Conservation (phyloP, 345 rosid genomes). For the Syzygium oleosum region DNA sequence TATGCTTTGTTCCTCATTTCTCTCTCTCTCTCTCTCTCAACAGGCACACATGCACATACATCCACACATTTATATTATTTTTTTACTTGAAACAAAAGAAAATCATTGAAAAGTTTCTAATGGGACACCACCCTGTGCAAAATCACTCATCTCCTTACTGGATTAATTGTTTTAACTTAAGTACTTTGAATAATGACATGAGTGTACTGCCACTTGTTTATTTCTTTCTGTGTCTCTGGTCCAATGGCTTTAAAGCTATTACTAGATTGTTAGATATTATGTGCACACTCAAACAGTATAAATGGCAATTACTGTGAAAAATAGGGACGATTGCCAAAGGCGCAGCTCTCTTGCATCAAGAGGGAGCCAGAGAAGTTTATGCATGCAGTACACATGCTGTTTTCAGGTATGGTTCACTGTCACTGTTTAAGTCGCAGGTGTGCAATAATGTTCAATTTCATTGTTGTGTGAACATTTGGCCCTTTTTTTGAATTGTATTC, state of each 20-base stretch:
- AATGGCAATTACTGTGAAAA: conserved; percentile 1
- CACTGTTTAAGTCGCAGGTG: not conserved
- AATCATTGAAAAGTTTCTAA: not conserved
- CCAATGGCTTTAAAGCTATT: not conserved
- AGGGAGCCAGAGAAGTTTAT: conserved; percentile 95
- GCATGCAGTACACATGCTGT: conserved; percentile 97
- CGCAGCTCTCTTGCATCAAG: conserved; percentile 94
- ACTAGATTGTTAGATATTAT: not conserved
- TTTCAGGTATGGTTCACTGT: conserved; percentile 44
- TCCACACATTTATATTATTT: not conserved
- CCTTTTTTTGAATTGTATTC: not conserved
- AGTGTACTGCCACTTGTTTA: not conserved
- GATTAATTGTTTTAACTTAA: not conserved
- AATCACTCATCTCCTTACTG: not conserved
- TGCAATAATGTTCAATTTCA: not conserved
- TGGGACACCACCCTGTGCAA: not conserved
- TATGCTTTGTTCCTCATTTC: not conserved
- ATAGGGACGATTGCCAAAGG: conserved; percentile 92
- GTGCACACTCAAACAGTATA: not conserved
- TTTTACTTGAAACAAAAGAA: not conserved
- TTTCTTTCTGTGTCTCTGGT: not conserved
- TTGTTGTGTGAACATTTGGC: not conserved
- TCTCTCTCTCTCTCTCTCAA: not conserved
- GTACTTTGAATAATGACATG: not conserved
- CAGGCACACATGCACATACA: not conserved